Base-by-base conservation (phyloP, 257 asterid genomes). In the Capsicum pubescens region DNA sequence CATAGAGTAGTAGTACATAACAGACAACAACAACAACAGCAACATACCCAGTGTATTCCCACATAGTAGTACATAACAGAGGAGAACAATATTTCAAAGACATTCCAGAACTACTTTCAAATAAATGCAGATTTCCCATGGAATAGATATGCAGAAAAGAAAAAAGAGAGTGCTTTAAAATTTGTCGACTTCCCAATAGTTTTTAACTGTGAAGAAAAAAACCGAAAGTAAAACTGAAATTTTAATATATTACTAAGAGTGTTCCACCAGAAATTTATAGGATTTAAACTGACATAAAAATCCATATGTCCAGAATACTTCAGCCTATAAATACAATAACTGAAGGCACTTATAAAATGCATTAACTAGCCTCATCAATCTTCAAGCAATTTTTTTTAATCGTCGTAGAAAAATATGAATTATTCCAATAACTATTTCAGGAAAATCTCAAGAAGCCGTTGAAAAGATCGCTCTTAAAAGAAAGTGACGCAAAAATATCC, bases 11-110 rank as follows among this genome's bases (percentile, higher is more conserved):
- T 26, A 77, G 46, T 32, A 54, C 64, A 77, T 35, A 77, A 54
- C 9, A 77, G 66, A 77, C 32, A 26, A 26, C 32, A 26, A 26
- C 32, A 26, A 26, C 32, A 26, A 26, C 32, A n/a, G n/a, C n/a
- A 26, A 26, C 32, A 26, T 26, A 26, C 32, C 32, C 32, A 26
- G 32, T 26, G 32, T 26, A 26, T 26, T 26, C 32, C 32, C 32
- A 26, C 32, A 26, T 54, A 77, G 82, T 26, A 77, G 21, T 32
- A 54, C 64, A 77, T 35, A 77, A 54, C 9, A 77, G 66, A 77
- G 66, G 82, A 77, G 32, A 77, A 26, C 66, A 26, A 77, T 77
- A 77, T 32, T 77, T 55, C 66, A n/a, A 54, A 77, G 16, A 77
- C 26, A 8, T 77, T 9, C 17, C 44, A 77, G 50, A 77, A 54